Evolutionary conservation across 2,329 filamentous ascomycete species (phyloP), one percentile per base, ranked within the genome.

Genomic region (Colletotrichum spinosum): DNA sequence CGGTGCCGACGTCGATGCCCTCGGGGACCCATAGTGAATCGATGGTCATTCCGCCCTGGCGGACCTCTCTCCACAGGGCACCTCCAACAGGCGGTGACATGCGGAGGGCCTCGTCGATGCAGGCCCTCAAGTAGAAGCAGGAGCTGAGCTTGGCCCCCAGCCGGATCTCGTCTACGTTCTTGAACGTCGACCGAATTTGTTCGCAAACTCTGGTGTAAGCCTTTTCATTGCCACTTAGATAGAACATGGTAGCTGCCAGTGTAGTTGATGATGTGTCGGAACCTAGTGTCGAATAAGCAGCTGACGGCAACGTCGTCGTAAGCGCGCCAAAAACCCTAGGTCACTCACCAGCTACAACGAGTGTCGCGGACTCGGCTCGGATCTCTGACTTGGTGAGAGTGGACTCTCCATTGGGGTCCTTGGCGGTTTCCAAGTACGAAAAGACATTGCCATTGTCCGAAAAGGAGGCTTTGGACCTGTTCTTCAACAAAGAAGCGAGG

Each of bases 401-500:
- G 12, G 83, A 76, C 0, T 77, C 77, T 38, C 80, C 76, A 57
- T 79, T 80, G 0, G 80, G 81, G 67, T 82, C 78, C 80, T 58
- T 79, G 79, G 41, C 79, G 78, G 61, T 82, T 77, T 83, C 72
- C 25, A 84, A 72, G 64, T 82, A 82, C 60, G 81, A 78, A 69
- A 84, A 82, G 68, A 83, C 81, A 57, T 84, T 81, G 64, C 78
- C 81, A 55, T 80, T 80, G 42, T 75, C 74, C 44, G 77, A 48
- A 34, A 69, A 67, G 12, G 41, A 59, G 15, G 11, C 69, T 52
- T 38, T 67, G 25, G n/a, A 63, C 58, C 57, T 33, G 34, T n/a
- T 62, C 9, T 52, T 62, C 17, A 71, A 65, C 1, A 72, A 46
- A 10, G 51, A 61, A 2, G 48, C 50, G 12, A 69, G 68, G 3